Evolutionary conservation across 2,329 filamentous ascomycete genomes (phyloP).

Genomic region (Podosphaera fusca): DNA sequence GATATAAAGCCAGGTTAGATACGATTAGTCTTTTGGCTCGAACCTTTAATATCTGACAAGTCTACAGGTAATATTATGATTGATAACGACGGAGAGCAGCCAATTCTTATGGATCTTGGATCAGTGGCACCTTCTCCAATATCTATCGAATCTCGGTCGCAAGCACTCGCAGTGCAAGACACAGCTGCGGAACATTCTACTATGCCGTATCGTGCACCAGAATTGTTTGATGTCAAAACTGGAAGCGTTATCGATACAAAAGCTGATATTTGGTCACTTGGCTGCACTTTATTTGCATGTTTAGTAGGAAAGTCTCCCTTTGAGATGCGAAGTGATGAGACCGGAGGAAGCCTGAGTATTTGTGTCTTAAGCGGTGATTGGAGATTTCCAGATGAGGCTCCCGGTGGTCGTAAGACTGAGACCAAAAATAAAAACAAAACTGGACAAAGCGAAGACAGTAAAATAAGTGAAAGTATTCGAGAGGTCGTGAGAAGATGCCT

Average conservation of each 20-base stretch:
- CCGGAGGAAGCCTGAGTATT: slow-evolving; percentile 75
- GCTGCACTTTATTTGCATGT: slow-evolving; percentile 93
- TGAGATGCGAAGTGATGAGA: slow-evolving; percentile 87
- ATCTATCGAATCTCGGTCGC: slow-evolving; percentile 68
- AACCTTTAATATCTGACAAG: slow-evolving; percentile 3
- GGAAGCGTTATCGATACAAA: slow-evolving; percentile 83
- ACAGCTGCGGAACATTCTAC: slow-evolving; percentile 88
- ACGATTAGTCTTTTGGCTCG: background rate
- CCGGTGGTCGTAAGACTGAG: slow-evolving; percentile 23
- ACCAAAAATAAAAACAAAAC: slow-evolving; percentile 13
- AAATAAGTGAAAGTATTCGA: slow-evolving; percentile 61
- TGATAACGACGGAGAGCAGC: slow-evolving; percentile 63
- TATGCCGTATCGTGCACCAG: slow-evolving; percentile 94
- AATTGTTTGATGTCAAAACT: slow-evolving; percentile 94
- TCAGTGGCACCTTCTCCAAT: slow-evolving; percentile 73
- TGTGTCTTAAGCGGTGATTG: slow-evolving; percentile 88
- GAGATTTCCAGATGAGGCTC: slow-evolving; percentile 79
- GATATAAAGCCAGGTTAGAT: slow-evolving; percentile 82
- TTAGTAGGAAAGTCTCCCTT: slow-evolving; percentile 93
- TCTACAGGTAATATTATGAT: slow-evolving; percentile 82
- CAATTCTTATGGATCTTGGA: slow-evolving; percentile 93
- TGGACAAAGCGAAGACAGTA: slow-evolving; percentile 17
- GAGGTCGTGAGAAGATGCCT: slow-evolving; percentile 75
- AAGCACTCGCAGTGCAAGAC: slow-evolving; percentile 83
- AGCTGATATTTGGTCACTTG: slow-evolving; percentile 92